These are phyloP conservation scores for Herpetomonas tarakana DNA, from an alignment of 208 protist species.

Conservation along the genomic window DNA sequence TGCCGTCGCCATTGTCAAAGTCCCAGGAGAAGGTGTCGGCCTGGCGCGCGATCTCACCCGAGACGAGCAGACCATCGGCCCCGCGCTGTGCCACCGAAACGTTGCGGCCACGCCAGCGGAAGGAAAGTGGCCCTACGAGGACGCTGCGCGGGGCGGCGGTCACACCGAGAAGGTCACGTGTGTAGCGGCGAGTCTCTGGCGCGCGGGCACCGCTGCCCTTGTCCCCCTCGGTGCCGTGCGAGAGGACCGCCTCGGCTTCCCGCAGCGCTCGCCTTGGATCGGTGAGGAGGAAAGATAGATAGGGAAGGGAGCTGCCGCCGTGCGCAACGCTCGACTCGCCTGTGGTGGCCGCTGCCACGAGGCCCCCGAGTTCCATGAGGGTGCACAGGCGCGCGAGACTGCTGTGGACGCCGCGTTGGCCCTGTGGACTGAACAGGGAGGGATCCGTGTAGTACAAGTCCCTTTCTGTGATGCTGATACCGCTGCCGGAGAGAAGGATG, in stretches of 20 bases:
- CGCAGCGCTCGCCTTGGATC: too few relatives aligned
- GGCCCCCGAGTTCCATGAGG: constrained; percentile 11
- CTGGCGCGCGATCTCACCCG: constrained; percentile 1
- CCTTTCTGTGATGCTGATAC: constrained; percentile 55
- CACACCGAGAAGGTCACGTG: constrained; percentile 44
- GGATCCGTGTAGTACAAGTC: constrained; percentile 77
- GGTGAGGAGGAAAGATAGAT: too few relatives aligned
- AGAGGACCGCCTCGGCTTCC: background rate
- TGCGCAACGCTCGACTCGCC: too few relatives aligned
- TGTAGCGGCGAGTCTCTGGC: constrained; percentile 21
- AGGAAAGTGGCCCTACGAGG: constrained; percentile 26
- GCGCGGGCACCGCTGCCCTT: background rate
- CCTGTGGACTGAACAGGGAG: constrained; percentile 38
- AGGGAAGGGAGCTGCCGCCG: too few relatives aligned
- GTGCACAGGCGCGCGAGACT: constrained; percentile 22
- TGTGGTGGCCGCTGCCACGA: too few relatives aligned
- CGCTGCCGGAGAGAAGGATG: background rate
- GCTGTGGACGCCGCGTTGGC: constrained; percentile 24
- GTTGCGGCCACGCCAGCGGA: constrained; percentile 14
- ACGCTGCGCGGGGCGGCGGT: constrained; percentile 29
- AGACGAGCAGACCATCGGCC: background rate
- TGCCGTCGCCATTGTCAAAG: background rate
- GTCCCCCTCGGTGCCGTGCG: background rate
- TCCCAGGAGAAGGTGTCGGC: background rate
- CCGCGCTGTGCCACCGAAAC: background rate